phyloP scores from a whole-genome alignment of 1,139 yeast species.

The Blastobotrys elegans region DNA sequence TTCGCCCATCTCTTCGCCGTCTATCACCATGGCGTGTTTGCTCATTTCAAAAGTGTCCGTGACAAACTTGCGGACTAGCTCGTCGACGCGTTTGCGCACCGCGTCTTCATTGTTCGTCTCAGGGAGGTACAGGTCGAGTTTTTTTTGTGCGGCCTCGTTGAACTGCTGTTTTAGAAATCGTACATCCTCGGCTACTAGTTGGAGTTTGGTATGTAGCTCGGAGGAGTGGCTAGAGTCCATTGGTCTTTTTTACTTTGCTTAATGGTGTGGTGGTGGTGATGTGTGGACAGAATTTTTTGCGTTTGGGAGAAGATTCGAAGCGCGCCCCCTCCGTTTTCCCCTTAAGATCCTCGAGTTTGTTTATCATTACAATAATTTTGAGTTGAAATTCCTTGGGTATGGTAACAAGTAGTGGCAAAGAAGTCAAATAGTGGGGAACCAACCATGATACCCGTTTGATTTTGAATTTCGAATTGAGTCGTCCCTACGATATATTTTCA shows the following conservation, averaged over 20 bases:
- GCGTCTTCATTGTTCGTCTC: slow-evolving; percentile 40
- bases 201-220: slow-evolving; percentile 35
- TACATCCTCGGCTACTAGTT: slow-evolving; percentile 49
- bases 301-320: too few species aligned
- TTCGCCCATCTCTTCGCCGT: slow-evolving; percentile 31
- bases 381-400: too few species aligned
- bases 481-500: too few species aligned
- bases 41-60: slow-evolving; percentile 50
- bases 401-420: too few species aligned
- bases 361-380: too few species aligned
- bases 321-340: too few species aligned
- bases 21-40: slow-evolving; percentile 46
- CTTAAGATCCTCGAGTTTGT: too few species aligned
- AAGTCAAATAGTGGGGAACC: too few species aligned
- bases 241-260: neutral
- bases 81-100: slow-evolving; percentile 43
- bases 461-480: too few species aligned
- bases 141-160: slow-evolving; percentile 38
- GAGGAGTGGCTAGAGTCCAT: slow-evolving; percentile 2
- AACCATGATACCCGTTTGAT: too few species aligned
- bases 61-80: slow-evolving; percentile 42
- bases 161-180: slow-evolving; percentile 44
- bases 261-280: neutral
- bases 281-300: too few species aligned
- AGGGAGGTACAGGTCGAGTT: slow-evolving; percentile 48